Base-by-base conservation (phyloP, 345 rosid genomes). In the Eutrema yunnanense region DNA sequence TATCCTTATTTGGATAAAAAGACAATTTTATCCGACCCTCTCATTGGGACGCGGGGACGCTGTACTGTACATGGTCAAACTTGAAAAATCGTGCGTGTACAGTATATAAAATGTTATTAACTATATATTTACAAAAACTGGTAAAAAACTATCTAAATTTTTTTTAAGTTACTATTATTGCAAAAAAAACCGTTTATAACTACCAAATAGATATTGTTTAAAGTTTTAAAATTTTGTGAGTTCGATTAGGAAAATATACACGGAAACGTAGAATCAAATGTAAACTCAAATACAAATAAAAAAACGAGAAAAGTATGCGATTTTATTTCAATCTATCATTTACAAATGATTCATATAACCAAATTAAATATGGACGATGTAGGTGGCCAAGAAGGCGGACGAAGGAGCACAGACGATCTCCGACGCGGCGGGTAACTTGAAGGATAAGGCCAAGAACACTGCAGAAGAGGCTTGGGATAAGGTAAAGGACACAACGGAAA, bases 381-480 rank as follows among this genome's bases (percentile, higher is more conserved):
- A 71, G 77, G 65, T 73, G 42, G 81, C 73, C 16, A 73, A 72
- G 53, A 71, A 72, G 53, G 73, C 77, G 37, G 73, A 77, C 0
- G 78, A 73, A 60, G 78, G 71, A 54, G 78, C 71, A 30, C 32
- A 73, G 13, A 78, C 73, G 11, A 56, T 78, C 26, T 47, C 78
- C 0, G 62, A 68, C 6, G 43, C 46, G 0, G 78, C 81, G 0
- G 55, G 64, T 43, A 63, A 73, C 34, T 62, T 78, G 50, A 78
- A 73, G 56, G 81, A 78, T 26, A 78, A 73, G 71, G 81, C 74
- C 0, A 73, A 78, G 37, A 62, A 62, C 70, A 73, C 81, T 42
- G 78, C 78, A 29, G 78, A 78, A 30, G 78, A 78, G 4, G 71
- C 74, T 0, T 78, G 81, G 81, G 74, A 73, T 62, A 73, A 73